Percentiles rank a stretch among this genome's conserved stretches.
phyloP scores from a whole-genome alignment of 495 filamentous ascomycete species.

The Podospora bellae-mahoneyi region DNA sequence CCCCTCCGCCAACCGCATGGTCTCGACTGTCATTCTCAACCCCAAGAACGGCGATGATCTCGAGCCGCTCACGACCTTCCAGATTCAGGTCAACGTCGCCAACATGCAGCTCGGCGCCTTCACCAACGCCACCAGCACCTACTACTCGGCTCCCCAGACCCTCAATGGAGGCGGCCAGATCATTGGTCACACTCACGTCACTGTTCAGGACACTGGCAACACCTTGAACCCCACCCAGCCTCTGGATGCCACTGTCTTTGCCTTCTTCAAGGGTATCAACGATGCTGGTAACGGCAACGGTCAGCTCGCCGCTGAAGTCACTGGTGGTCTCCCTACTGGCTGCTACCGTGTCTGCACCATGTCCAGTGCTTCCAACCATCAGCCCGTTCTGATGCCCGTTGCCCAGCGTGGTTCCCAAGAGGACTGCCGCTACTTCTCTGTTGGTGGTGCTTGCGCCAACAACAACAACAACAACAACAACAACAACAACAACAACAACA shows the following conservation, averaged over 20 bases:
- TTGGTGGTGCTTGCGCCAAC: slow-evolving; percentile 31
- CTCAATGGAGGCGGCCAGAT: slow-evolving; percentile 53
- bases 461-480: slow-evolving; percentile 23
- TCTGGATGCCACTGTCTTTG: slow-evolving; percentile 57
- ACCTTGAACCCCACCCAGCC: slow-evolving; percentile 49
- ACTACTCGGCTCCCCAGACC: slow-evolving; percentile 67
- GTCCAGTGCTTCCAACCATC: slow-evolving; percentile 66
- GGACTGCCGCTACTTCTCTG: slow-evolving; percentile 65
- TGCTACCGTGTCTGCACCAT: slow-evolving; percentile 73
- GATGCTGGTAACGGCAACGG: slow-evolving; percentile 65
- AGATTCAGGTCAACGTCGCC: slow-evolving; percentile 54
- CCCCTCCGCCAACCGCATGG: slow-evolving; percentile 59
- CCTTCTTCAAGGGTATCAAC: slow-evolving; percentile 77
- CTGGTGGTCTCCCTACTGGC: slow-evolving; percentile 62
- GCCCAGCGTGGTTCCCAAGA: slow-evolving; percentile 71
- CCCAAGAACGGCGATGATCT: slow-evolving; percentile 52
- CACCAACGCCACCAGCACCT: slow-evolving; percentile 60
- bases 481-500: slow-evolving; percentile 22
- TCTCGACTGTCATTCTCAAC: slow-evolving; percentile 60
- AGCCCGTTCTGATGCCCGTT: slow-evolving; percentile 74
- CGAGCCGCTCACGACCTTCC: slow-evolving; percentile 50
- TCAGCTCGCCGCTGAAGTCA: slow-evolving; percentile 51
- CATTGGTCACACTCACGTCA: slow-evolving; percentile 71
- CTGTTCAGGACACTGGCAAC: slow-evolving; percentile 59
- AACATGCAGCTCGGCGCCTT: slow-evolving; percentile 65